Evolutionary conservation across 2,329 filamentous ascomycete genomes (phyloP).

Genomic region (Colletotrichum aenigma): DNA sequence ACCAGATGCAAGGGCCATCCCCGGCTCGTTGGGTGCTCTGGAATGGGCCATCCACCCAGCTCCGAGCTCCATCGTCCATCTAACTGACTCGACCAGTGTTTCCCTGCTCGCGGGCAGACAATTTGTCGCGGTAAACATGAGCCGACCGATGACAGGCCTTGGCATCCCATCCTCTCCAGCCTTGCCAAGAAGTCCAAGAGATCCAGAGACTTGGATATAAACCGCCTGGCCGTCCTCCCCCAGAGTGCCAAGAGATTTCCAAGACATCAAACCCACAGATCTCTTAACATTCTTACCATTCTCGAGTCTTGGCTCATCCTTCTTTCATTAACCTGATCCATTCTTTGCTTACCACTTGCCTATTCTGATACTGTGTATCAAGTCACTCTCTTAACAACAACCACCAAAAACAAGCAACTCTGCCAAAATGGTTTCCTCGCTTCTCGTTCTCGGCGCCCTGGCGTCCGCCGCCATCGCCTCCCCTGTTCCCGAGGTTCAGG

Average conservation of each 20-base stretch:
- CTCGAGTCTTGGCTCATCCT: slow-evolving; percentile 13
- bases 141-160: background rate
- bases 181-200: background rate
- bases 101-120: background rate
- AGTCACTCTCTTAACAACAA: slow-evolving; percentile 2
- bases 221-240: slow-evolving; percentile 7
- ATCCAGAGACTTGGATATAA: slow-evolving; percentile 18
- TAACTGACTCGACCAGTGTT: slow-evolving; percentile 9
- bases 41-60: background rate
- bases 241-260: slow-evolving; percentile 11
- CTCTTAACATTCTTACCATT: slow-evolving; percentile 15
- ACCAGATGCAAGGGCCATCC: background rate
- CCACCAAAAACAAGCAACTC: background rate
- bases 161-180: background rate
- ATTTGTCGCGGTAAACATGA: background rate
- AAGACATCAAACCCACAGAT: slow-evolving; percentile 15
- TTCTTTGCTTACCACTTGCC: background rate
- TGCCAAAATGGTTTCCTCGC: slow-evolving; percentile 13
- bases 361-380: slow-evolving; percentile 10
- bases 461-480: slow-evolving; percentile 26
- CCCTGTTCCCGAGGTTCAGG: slow-evolving; percentile 21
- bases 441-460: slow-evolving; percentile 31
- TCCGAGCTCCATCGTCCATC: background rate
- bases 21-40: background rate
- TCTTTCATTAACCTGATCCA: background rate